Base-by-base conservation (phyloP, 73 alveolate genomes). In the Urostyla sp. region DNA sequence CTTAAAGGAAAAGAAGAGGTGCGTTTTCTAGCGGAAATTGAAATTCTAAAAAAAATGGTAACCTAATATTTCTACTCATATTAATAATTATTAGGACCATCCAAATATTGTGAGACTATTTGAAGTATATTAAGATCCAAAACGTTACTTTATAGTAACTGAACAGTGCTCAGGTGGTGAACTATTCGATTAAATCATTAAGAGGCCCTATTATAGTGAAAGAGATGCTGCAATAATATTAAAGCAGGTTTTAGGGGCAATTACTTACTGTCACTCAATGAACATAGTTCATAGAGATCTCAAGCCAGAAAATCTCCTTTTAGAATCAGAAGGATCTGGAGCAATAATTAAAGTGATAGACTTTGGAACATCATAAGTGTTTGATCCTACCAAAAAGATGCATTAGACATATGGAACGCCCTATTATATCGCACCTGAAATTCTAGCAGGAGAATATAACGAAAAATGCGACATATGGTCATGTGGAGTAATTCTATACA, bases 101-200 rank as follows among this genome's bases (percentile, higher is more conserved):
- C 99, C 99, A 27, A 92, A 95, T 67, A 95, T 95, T 43, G 94
- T 92, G 1, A 87, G 90, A 56, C 60, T 95, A 24, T 87, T 92
- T 59, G 98, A 92, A 69, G 89, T 91, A 16, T 95, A 77, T 84
- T 88, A 92, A 73, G 98, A 95, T 67, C 60, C 92, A 0, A 80
- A 93, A 66, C 89, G 91, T 69, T 83, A 76, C 72, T 95, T 83
- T 89, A 90, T 95, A 31, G 95, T 95, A 55, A 92, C 92, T 84
- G 99, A 95, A 72, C 83, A 85, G 38, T 89, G 95, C 63, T 86
- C 80, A 60, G 99, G 63, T 18, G 76, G 90, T 40, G 89, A 90
- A 36, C 44, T 69, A 38, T 37, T 87, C 49, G 49, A 69, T 35
- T 15, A 49, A 23, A 74, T 84, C 11, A 20, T 87, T 67, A 36